Evolutionary conservation across 2,329 filamentous ascomycete species (phyloP), one percentile per base, ranked within the genome.

Genomic region (Diaporthe sp.): DNA sequence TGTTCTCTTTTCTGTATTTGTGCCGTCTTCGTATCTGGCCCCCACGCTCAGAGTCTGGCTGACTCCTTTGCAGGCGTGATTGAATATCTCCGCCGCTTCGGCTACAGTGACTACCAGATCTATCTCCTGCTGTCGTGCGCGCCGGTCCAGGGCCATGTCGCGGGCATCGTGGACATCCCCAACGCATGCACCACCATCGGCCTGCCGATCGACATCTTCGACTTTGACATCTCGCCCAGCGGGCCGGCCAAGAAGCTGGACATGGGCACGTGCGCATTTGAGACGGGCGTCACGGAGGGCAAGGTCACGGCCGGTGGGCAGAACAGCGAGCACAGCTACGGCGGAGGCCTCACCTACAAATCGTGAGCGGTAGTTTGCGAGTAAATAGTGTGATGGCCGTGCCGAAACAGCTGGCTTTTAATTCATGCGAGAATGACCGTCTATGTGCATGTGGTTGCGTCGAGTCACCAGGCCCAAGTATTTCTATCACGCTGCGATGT

Each of bases 151-250:
- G 96, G 96, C 0, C 94, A 97, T 80, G 90, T 98, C 69, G 96
- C 95, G 1, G 95, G 96, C 0, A 93, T 98, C 73, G 95, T 97
- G 12, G 95, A 97, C 82, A 94, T 97, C 66, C 95, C 95, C 0
- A 97, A 98, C 81, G 94, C 94, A 0, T 98, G 96, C 81, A 97
- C 95, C 5, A 98, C 96, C 0, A 86, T 98, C 75, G 95, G 95
- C 0, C 82, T 98, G 71, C 96, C 96, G 1, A 95, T 97, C 88
- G 96, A 98, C 84, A 97, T 98, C 71, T 98, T 98, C 80, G 94
- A 97, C 80, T 97, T 98, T 83, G 95, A 98, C 81, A 96, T 98
- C 78, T 90, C 91, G 61, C 94, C 95, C 2, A 88, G 88, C 73
- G 87, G 86, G 7, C 87, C 88, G 9, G 90, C 89, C 6, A 77